Evolutionary conservation across 2,329 filamentous ascomycete species (phyloP), one percentile per base, ranked within the genome.

Genomic region (Zymoseptoria passerinii): DNA sequence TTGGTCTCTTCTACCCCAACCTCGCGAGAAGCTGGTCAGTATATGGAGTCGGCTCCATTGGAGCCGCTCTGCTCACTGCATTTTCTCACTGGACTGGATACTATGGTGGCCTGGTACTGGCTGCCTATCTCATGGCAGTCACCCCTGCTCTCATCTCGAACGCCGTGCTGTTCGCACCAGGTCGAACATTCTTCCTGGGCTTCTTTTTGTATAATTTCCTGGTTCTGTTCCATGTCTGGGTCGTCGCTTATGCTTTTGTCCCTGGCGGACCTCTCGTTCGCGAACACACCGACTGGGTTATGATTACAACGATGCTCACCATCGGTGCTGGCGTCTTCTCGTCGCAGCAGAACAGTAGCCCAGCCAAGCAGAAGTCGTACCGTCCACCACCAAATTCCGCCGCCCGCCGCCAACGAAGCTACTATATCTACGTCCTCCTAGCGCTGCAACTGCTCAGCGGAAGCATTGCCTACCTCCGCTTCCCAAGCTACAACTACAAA

Each of bases 141-240:
- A 82, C 90, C 2, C 84, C 90, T 0, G 84, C 87, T 0, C 75
- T 99, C 49, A 83, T 99, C 61, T 78, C 80, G 13, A 87, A 88
- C 55, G 91, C 90, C 27, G 82, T 89, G 27, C 86, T 86, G 69
- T 88, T 89, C 71, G 87, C 80, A 54, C 91, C 91, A 0, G 89
- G 85, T 4, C 80, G 81, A 27, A 90, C 89, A 0, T 99, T 99
- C 71, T 94, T 92, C 2, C 72, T 95, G 13, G 92, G 89, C 3
- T 96, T 96, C 76, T 76, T 96, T 55, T 74, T 95, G 53, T 99
- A 97, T 78, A 96, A 97, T 74, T 81, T 97, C 68, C 77, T 97
- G 77, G 87, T 96, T 4, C 82, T 99, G n/a, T 96, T 96, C 79
- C 92, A 97, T 70, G 91, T 96, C 57, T 99, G 94, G 94, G 89